Evolutionary conservation across 495 filamentous ascomycete species (phyloP).

Genomic region (Annulohypoxylon maeteangense): DNA sequence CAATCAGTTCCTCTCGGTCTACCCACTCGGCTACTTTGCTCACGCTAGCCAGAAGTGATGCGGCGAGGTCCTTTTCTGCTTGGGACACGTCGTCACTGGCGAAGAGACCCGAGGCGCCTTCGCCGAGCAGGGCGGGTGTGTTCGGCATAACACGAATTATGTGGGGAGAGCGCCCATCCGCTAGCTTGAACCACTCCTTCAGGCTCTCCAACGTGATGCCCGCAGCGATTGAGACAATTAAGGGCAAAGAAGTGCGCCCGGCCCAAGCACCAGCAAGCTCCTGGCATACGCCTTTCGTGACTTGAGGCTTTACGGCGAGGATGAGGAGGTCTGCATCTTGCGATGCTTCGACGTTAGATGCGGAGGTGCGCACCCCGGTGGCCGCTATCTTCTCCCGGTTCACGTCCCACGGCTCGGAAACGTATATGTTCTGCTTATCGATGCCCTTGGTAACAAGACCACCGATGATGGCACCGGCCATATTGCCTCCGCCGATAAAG

Average conservation of each 20-base stretch:
- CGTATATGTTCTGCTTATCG: constrained; percentile 56
- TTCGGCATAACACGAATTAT: constrained; percentile 55
- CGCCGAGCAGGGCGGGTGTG: constrained; percentile 52
- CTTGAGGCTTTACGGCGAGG: constrained; percentile 53
- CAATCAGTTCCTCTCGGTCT: constrained; percentile 49
- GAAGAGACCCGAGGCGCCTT: constrained; percentile 52
- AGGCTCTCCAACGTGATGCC: constrained; percentile 49
- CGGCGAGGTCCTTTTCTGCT: constrained; percentile 47
- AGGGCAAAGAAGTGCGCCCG: constrained; percentile 47
- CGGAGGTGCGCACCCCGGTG: constrained; percentile 47
- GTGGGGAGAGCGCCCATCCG: constrained; percentile 46
- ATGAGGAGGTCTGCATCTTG: constrained; percentile 48
- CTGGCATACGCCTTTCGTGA: constrained; percentile 49
- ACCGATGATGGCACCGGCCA: constrained; percentile 54
- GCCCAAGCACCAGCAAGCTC: constrained; percentile 49
- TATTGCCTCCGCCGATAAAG: constrained; percentile 53
- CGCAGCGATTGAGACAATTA: constrained; percentile 53
- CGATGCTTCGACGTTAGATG: constrained; percentile 49
- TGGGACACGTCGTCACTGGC: constrained; percentile 46
- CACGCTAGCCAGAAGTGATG: constrained; percentile 45
- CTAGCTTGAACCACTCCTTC: constrained; percentile 47
- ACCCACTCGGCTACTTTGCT: constrained; percentile 50
- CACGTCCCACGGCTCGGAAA: constrained; percentile 52
- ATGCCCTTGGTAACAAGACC: constrained; percentile 49
- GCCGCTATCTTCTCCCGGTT: constrained; percentile 49